phyloP scores from a whole-genome alignment of 2,329 filamentous ascomycete genomes.

The Chrysosphaeria jannelii region DNA sequence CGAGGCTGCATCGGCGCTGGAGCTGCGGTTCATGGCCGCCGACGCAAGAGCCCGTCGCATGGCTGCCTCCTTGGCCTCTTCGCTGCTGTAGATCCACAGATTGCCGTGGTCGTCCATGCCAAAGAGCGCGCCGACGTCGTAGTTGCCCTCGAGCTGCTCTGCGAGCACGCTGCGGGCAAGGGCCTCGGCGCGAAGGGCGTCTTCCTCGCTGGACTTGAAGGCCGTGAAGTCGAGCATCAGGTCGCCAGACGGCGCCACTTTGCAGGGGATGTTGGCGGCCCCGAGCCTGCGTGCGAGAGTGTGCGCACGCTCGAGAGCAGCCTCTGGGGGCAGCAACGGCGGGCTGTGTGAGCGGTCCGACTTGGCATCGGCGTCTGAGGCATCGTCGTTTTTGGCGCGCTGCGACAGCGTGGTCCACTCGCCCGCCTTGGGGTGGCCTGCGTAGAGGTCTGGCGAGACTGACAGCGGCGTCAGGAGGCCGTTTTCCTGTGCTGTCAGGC shows the following conservation, averaged over 20 bases:
- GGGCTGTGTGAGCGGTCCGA: conserved; percentile 45
- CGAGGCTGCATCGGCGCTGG: conserved; percentile 50
- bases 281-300: conserved; percentile 66
- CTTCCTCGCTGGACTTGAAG: conserved; percentile 82
- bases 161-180: conserved; percentile 74
- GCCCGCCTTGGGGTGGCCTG: conserved; percentile 15
- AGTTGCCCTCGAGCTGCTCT: conserved; percentile 78
- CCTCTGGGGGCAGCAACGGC: conserved; percentile 35
- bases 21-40: conserved; percentile 16
- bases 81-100: conserved; percentile 97
- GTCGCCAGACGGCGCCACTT: conserved; percentile 77
- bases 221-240: conserved; percentile 96
- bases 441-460: conserved; percentile 19
- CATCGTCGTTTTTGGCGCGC: conserved; percentile 6
- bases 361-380: conserved; percentile 5
- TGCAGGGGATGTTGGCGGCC: conserved; percentile 70
- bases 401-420: conserved; percentile 14
- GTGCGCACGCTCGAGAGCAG: conserved; percentile 59
- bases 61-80: conserved; percentile 78
- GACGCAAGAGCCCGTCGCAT: conserved; percentile 30
- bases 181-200: conserved; percentile 74
- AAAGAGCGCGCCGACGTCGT: conserved; percentile 85
- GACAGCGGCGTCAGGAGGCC: conserved; percentile 21
- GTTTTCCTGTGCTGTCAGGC: conserved; percentile 10
- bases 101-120: conserved; percentile 89